Percentiles rank a stretch among this genome's conserved stretches.
Conservation (phyloP, 2,329 filamentous ascomycete species). For the Purpureocillium lavendulum region DNA sequence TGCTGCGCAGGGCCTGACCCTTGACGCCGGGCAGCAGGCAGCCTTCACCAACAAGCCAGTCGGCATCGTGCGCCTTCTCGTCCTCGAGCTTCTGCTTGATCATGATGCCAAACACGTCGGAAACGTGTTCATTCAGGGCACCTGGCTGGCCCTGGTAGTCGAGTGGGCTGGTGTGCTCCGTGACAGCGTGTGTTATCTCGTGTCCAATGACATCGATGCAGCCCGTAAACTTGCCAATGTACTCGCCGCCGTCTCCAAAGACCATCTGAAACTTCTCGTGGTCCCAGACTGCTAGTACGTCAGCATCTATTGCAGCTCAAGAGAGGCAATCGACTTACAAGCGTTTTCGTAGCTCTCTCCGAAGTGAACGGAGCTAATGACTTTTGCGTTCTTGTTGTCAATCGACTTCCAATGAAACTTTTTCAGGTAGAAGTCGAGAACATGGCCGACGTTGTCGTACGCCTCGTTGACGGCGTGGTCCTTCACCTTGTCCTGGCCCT, state of each 20-base stretch:
- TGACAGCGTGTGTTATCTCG: slow-evolving; percentile 48
- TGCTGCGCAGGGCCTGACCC: slow-evolving; percentile 42
- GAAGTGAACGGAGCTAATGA: slow-evolving; percentile 46
- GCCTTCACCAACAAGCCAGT: slow-evolving; percentile 48
- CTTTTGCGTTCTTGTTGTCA: slow-evolving; percentile 39
- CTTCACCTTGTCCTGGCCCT: slow-evolving; percentile 28
- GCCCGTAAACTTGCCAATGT: slow-evolving; percentile 42
- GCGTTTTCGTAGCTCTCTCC: slow-evolving; percentile 42
- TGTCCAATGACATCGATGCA: slow-evolving; percentile 49
- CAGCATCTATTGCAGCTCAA: not conserved
- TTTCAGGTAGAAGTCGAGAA: slow-evolving; percentile 40
- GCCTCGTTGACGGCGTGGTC: slow-evolving; percentile 39
- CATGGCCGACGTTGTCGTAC: slow-evolving; percentile 40
- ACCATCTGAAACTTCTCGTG: slow-evolving; percentile 41
- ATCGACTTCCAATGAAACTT: slow-evolving; percentile 43
- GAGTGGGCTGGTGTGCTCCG: slow-evolving; percentile 39
- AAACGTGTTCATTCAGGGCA: slow-evolving; percentile 48
- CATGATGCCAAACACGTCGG: slow-evolving; percentile 50
- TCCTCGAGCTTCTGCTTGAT: slow-evolving; percentile 43
- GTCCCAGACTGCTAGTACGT: slow-evolving; percentile 36
- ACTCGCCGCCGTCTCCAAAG: slow-evolving; percentile 45
- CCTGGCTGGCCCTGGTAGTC: slow-evolving; percentile 43
- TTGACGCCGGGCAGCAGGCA: slow-evolving; percentile 42
- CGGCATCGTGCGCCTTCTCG: slow-evolving; percentile 34
- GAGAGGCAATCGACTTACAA: slow-evolving; percentile 22